phyloP scores from a whole-genome alignment of 192 early-diverging fungal species.

The Mortierella alpina region DNA sequence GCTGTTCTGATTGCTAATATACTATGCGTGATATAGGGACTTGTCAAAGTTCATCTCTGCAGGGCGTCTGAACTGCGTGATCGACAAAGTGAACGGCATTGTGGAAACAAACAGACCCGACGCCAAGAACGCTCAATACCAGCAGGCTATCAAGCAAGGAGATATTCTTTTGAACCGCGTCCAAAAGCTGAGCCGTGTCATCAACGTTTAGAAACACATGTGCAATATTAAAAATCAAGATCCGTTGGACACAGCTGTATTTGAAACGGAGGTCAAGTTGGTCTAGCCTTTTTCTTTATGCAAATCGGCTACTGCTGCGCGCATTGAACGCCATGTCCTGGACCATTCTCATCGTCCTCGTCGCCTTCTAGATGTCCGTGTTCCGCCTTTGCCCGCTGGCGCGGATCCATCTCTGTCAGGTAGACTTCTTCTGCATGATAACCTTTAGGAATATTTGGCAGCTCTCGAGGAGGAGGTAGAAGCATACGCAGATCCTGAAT shows the following conservation, averaged over 20 bases:
- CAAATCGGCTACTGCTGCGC: constrained; percentile 83
- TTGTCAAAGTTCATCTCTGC: constrained; percentile 94
- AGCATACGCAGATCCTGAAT: constrained; percentile 80
- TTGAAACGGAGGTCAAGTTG: no score
- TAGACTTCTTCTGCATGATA: constrained; percentile 84
- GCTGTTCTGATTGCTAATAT: background rate
- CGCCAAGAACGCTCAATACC: constrained; percentile 99
- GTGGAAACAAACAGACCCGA: constrained; percentile 98
- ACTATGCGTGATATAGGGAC: constrained; percentile 67
- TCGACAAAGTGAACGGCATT: constrained; percentile 98
- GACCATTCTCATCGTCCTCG: constrained; percentile 73
- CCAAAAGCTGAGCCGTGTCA: constrained; percentile 95
- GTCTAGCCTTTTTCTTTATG: no score
- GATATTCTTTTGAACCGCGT: constrained; percentile 94
- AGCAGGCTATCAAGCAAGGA: constrained; percentile 95
- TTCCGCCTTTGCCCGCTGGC: constrained; percentile 68
- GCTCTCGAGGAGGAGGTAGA: constrained; percentile 73
- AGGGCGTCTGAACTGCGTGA: constrained; percentile 96
- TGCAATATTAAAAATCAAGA: background rate
- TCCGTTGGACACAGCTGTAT: background rate
- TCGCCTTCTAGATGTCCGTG: constrained; percentile 61
- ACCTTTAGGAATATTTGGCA: constrained; percentile 53
- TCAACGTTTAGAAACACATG: constrained; percentile 74
- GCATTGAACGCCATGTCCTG: constrained; percentile 88
- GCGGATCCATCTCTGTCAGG: constrained; percentile 76